Percentiles rank a stretch among this genome's conserved stretches.
phyloP scores from a whole-genome alignment of 2,329 filamentous ascomycete species.

The Conoideocrella luteorostrata region DNA sequence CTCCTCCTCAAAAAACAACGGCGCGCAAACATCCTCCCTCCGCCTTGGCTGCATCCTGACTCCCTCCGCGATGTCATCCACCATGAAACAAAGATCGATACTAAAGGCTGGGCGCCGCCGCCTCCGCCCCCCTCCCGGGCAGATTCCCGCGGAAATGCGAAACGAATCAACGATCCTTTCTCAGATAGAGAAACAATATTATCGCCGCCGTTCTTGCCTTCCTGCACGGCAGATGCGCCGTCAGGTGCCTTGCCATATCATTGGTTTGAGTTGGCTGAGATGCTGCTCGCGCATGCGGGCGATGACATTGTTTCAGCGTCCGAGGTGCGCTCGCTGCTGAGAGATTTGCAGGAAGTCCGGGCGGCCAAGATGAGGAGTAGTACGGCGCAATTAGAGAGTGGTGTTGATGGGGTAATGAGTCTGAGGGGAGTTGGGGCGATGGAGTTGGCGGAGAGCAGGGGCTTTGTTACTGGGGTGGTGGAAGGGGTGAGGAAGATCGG shows the following conservation, averaged over 20 bases:
- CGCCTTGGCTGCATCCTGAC: slow-evolving; percentile 76
- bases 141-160: slow-evolving; percentile 38
- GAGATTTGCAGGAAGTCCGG: slow-evolving; percentile 80
- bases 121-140: slow-evolving; percentile 56
- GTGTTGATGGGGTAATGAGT: slow-evolving; percentile 63
- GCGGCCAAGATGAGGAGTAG: slow-evolving; percentile 82
- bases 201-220: slow-evolving; percentile 72
- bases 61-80: slow-evolving; percentile 73
- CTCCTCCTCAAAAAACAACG: slow-evolving; percentile 90
- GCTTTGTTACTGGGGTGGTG: slow-evolving; percentile 78
- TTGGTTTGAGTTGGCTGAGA: slow-evolving; percentile 87
- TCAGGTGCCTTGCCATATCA: slow-evolving; percentile 78
- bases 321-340: slow-evolving; percentile 65
- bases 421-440: slow-evolving; percentile 77
- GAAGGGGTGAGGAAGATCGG: slow-evolving; percentile 83
- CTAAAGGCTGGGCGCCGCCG: slow-evolving; percentile 69
- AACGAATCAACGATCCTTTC: slow-evolving; percentile 20
- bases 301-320: slow-evolving; percentile 75
- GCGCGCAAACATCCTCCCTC: slow-evolving; percentile 86
- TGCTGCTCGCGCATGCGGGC: slow-evolving; percentile 75
- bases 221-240: slow-evolving; percentile 64
- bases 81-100: slow-evolving; percentile 68
- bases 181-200: slow-evolving; percentile 29
- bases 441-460: slow-evolving; percentile 82
- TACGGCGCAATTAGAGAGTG: slow-evolving; percentile 64